Evolutionary conservation across 768 basidiomycete genomes (phyloP).

Genomic region (Tylopilus vinaceipallidus): DNA sequence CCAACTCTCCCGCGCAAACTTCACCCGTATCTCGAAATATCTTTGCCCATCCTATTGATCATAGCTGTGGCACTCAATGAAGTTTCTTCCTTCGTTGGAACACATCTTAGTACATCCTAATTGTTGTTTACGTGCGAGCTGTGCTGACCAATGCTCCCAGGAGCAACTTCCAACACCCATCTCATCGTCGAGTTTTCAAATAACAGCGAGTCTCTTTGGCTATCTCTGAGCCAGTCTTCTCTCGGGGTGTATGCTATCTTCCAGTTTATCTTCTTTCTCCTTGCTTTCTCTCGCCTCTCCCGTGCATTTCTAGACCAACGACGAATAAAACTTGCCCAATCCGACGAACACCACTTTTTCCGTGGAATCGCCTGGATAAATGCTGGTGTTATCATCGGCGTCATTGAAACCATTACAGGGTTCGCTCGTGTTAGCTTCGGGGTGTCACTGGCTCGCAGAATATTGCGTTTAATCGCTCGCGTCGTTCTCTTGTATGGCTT

Average conservation of each 20-base stretch:
- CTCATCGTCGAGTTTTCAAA: slow-evolving; percentile 43
- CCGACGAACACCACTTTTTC: slow-evolving; percentile 47
- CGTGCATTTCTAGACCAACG: slow-evolving; percentile 50
- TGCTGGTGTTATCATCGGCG: slow-evolving; percentile 59
- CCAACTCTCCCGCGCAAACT: slow-evolving; percentile 50
- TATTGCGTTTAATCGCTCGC: slow-evolving; percentile 54
- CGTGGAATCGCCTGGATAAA: slow-evolving; percentile 67
- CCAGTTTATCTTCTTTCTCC: slow-evolving; percentile 56
- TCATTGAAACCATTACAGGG: slow-evolving; percentile 62
- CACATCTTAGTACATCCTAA: slow-evolving; percentile 48
- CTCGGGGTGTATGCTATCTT: slow-evolving; percentile 57
- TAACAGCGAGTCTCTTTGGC: slow-evolving; percentile 41
- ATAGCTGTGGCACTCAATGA: slow-evolving; percentile 54
- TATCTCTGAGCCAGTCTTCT: slow-evolving; percentile 57
- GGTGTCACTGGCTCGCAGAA: slow-evolving; percentile 51
- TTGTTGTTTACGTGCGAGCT: neutral
- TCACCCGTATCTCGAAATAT: slow-evolving; percentile 41
- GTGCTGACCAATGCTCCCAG: slow-evolving; percentile 9
- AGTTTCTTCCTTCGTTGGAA: slow-evolving; percentile 62
- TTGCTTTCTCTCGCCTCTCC: slow-evolving; percentile 58
- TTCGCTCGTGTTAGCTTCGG: slow-evolving; percentile 57
- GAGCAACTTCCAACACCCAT: slow-evolving; percentile 1
- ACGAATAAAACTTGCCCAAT: slow-evolving; percentile 44
- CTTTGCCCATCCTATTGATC: slow-evolving; percentile 55
- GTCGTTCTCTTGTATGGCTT: slow-evolving; percentile 59